Evolutionary conservation across 2,329 filamentous ascomycete genomes (phyloP).

Genomic region (Beauveria rudraprayagi): DNA sequence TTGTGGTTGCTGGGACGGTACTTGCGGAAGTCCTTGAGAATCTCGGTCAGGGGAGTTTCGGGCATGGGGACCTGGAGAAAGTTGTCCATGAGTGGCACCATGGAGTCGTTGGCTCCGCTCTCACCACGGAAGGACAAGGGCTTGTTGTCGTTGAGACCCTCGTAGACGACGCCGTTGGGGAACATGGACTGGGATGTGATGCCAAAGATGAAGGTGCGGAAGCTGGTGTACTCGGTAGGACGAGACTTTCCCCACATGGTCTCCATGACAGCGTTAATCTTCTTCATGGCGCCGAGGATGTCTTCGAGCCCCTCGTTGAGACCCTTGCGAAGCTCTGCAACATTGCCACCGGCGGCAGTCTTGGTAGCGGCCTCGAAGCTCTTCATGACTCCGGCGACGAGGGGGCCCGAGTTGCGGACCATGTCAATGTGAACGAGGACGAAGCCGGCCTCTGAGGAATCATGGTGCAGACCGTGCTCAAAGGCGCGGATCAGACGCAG

Average conservation of each 20-base stretch:
- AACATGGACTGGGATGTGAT: slow-evolving; percentile 94
- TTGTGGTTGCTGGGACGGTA: slow-evolving; percentile 88
- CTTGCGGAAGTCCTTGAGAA: slow-evolving; percentile 78
- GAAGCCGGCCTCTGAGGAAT: slow-evolving; percentile 87
- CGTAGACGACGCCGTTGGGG: slow-evolving; percentile 81
- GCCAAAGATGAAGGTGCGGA: slow-evolving; percentile 95
- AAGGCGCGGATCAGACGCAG: slow-evolving; percentile 85
- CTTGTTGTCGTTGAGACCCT: slow-evolving; percentile 63
- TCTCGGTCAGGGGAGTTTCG: slow-evolving; percentile 76
- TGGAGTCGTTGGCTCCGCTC: slow-evolving; percentile 88
- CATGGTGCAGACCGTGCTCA: slow-evolving; percentile 77
- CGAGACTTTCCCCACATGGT: slow-evolving; percentile 87
- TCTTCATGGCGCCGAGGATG: slow-evolving; percentile 50
- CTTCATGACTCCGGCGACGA: slow-evolving; percentile 65
- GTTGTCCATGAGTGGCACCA: slow-evolving; percentile 85
- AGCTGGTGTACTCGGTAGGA: slow-evolving; percentile 75
- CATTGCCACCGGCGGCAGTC: slow-evolving; percentile 20
- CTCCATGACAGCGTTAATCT: slow-evolving; percentile 76
- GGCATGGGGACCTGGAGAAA: slow-evolving; percentile 83
- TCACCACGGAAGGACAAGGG: slow-evolving; percentile 83
- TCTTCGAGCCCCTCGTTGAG: slow-evolving; percentile 58
- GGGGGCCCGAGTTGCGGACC: slow-evolving; percentile 74
- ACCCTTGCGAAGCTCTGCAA: slow-evolving; percentile 34
- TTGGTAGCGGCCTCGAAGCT: slow-evolving; percentile 48
- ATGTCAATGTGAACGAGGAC: slow-evolving; percentile 95